Percentiles rank a stretch among this genome's conserved stretches.
Conservation (phyloP, 352 stramenopile species). For the Phytopythium litorale region DNA sequence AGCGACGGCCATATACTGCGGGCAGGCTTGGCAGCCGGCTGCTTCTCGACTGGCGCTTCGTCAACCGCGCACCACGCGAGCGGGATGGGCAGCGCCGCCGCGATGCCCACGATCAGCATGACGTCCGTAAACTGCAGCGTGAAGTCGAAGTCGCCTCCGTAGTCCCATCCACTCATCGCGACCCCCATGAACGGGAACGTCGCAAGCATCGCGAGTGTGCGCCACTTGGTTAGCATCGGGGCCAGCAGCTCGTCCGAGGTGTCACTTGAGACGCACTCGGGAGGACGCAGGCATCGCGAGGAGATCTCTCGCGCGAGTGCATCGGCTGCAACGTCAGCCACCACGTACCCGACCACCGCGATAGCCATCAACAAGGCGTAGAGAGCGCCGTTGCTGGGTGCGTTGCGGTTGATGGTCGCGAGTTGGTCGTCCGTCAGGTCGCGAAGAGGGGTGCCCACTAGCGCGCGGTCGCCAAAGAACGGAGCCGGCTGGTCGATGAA, state of each 20-base stretch:
- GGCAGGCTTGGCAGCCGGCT: constrained; percentile 20
- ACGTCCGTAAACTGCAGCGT: constrained; percentile 43
- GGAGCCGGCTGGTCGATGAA: constrained; percentile 37
- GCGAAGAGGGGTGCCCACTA: constrained; percentile 20
- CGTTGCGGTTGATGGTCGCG: constrained; percentile 35
- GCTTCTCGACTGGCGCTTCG: constrained; percentile 9
- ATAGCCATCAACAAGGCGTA: constrained; percentile 69
- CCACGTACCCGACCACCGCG: constrained; percentile 67
- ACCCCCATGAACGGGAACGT: constrained; percentile 57
- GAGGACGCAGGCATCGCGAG: constrained; percentile 11
- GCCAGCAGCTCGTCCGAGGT: constrained; percentile 24
- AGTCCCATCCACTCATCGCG: constrained; percentile 51
- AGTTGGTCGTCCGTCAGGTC: constrained; percentile 25
- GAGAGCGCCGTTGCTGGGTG: constrained; percentile 29
- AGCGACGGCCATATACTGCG: constrained; percentile 31
- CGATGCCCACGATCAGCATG: constrained; percentile 35
- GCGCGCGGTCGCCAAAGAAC: constrained; percentile 35
- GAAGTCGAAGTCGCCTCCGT: constrained; percentile 62
- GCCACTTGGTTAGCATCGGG: constrained; percentile 28
- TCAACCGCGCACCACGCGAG: constrained; percentile 26
- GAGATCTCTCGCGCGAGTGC: constrained; percentile 39
- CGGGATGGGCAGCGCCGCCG: constrained; percentile 24
- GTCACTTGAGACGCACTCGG: neutral
- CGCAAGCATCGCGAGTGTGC: constrained; percentile 29
- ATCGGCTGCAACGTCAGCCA: constrained; percentile 76